Base-by-base conservation (phyloP, 768 basidiomycete species). In the Hygrophorus pudorinus region DNA sequence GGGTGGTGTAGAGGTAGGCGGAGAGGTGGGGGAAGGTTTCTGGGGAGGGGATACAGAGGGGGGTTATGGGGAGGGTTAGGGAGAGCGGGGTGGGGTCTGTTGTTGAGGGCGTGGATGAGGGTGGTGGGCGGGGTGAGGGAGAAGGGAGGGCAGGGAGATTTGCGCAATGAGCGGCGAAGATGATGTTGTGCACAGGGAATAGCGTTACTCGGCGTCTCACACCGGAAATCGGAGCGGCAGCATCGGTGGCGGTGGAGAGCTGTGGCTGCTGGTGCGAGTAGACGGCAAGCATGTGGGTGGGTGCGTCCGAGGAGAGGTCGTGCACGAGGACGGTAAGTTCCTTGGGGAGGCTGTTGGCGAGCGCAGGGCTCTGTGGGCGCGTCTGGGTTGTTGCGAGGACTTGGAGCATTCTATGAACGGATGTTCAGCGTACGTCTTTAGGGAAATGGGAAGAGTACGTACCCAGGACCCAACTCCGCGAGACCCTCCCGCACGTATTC, bases 161-260 rank as follows among this genome's bases (percentile, higher is more conserved):
- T 13, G 84, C 64, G 57, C 83, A 89, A 55, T 84, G 70, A 0
- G 79, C 67, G 5, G 80, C 80, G 43, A 89, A 70, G 34, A 88
- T 68, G 41, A 85, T 60, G 28, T 76, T 75, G 61, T 90, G 86
- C 9, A 76, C 71, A 4, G 87, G 79, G 51, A 73, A 79, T 42
- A 88, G 66, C 8, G 70, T 63, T 20, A 71, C 58, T 48, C 64
- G 64, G 43, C 45, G 46, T 24, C 50, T 24, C 24, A 24, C 24
- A 3, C 24, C 24, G 24, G n/a, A n/a, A n/a, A n/a, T n/a, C n/a
- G n/a, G n/a, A n/a, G 4, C 24, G 7, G 24, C 42, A 30, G 44
- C 21, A 48, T 51, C 16, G 52, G 51, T 5, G 28, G 47, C 12
- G 20, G 50, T 39, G 55, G 51, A 49, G 41, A n/a, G n/a, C n/a